phyloP scores from a whole-genome alignment of 1,284 basidiomycete genomes.

The Lignosus rhinocerotis region DNA sequence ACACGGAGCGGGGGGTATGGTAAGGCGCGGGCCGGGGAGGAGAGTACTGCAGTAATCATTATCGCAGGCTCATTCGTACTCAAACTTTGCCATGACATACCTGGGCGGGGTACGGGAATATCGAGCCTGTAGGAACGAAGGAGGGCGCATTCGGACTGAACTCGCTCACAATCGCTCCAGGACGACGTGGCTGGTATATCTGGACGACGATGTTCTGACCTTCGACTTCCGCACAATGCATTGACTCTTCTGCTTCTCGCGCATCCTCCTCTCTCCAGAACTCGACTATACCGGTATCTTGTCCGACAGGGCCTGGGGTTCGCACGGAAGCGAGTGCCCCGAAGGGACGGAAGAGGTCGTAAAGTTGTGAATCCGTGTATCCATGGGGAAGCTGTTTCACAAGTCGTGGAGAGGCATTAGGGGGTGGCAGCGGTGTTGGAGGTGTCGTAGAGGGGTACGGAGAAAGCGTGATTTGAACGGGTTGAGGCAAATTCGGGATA shows the following conservation, averaged over 20 bases:
- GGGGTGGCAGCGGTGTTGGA: slow-evolving; percentile 69
- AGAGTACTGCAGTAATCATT: slow-evolving; percentile 49
- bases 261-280: slow-evolving; percentile 91
- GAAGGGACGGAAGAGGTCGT: slow-evolving; percentile 72
- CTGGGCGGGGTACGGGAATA: slow-evolving; percentile 54
- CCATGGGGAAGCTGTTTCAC: slow-evolving; percentile 73
- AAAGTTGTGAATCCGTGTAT: slow-evolving; percentile 75
- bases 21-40: slow-evolving; percentile 51
- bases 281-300: slow-evolving; percentile 76
- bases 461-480: slow-evolving; percentile 65
- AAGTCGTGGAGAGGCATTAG: slow-evolving; percentile 71
- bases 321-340: slow-evolving; percentile 72
- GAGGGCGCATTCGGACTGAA: slow-evolving; percentile 73
- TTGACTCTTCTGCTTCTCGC: slow-evolving; percentile 68
- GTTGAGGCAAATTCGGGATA: slow-evolving; percentile 56
- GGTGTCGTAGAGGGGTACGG: slow-evolving; percentile 73
- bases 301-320: slow-evolving; percentile 69
- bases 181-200: slow-evolving; percentile 66
- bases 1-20: slow-evolving; percentile 42
- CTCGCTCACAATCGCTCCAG: slow-evolving; percentile 52
- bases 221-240: slow-evolving; percentile 80
- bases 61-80: slow-evolving; percentile 1
- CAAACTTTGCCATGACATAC: slow-evolving; percentile 32
- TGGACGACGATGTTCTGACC: slow-evolving; percentile 81
- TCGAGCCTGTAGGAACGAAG: slow-evolving; percentile 69